Percentiles rank a stretch among this genome's conserved stretches.
phyloP scores from a whole-genome alignment of 2,329 filamentous ascomycete species.

The Penicillium sp. region DNA sequence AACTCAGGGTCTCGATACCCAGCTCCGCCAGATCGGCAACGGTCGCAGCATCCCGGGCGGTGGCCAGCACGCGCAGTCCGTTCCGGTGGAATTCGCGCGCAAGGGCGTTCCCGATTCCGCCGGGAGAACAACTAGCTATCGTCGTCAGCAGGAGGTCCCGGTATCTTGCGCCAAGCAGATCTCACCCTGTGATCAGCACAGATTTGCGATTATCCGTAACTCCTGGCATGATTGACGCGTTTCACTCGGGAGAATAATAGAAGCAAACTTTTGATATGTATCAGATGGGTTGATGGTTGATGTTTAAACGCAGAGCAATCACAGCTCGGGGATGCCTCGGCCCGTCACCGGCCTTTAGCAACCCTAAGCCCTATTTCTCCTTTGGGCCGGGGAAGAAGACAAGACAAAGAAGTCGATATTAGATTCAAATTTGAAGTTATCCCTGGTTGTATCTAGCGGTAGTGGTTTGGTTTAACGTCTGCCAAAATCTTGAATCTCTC shows the following conservation, averaged over 20 bases:
- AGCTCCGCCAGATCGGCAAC: constrained; percentile 47
- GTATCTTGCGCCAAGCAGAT: constrained; percentile 1
- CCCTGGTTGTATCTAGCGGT: background rate
- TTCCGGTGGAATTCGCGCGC: constrained; percentile 52
- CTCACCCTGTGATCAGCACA: constrained; percentile 42
- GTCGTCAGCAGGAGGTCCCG: constrained; percentile 4
- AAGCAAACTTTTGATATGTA: background rate
- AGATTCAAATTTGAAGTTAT: background rate
- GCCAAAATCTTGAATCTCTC: background rate
- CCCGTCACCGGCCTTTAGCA: constrained; percentile 3
- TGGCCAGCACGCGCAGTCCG: constrained; percentile 55
- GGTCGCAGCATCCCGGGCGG: constrained; percentile 49
- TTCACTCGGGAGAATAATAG: background rate
- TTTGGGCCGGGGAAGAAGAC: constrained; percentile 2
- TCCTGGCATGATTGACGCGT: constrained; percentile 20
- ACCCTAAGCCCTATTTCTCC: constrained; percentile 21
- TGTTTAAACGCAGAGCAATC: background rate
- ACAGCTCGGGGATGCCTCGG: constrained; percentile 12
- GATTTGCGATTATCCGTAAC: constrained; percentile 33
- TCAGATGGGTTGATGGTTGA: background rate
- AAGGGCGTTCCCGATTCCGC: constrained; percentile 56
- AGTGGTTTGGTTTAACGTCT: background rate
- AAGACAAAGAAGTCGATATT: background rate
- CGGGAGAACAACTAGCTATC: constrained; percentile 40
- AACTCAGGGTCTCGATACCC: constrained; percentile 51